Conservation (phyloP, 2,329 filamentous ascomycete genomes). For the Exophiala sideris region DNA sequence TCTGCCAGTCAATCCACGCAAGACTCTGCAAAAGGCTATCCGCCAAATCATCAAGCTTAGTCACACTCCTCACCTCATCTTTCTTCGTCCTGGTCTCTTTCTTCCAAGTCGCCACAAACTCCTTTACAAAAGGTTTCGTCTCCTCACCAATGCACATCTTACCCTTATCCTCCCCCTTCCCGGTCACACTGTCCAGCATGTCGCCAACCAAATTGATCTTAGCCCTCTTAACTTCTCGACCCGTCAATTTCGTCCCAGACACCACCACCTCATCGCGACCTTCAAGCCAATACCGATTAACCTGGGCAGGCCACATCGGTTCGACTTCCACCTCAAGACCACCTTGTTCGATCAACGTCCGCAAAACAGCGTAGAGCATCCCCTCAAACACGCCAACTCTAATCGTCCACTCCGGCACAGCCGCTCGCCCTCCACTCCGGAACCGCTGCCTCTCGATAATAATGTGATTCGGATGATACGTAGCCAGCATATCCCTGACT, state of each 20-base stretch:
- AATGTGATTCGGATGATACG: conserved; percentile 61
- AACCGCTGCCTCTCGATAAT: conserved; percentile 66
- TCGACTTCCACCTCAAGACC: conserved; percentile 45
- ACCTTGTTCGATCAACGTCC: conserved; percentile 50
- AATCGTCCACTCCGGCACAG: conserved; percentile 77
- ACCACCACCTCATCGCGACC: conserved; percentile 16
- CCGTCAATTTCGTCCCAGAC: conserved; percentile 24
- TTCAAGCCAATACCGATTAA: conserved; percentile 55
- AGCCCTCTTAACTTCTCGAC: conserved; percentile 41
- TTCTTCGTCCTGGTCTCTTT: conserved; percentile 6
- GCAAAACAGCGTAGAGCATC: conserved; percentile 71
- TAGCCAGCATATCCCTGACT: conserved; percentile 47
- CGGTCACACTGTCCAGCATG: conserved; percentile 6
- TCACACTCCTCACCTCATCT: conserved; percentile 2
- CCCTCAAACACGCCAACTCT: conserved; percentile 77
- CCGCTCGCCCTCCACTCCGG: conserved; percentile 60
- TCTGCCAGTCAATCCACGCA: conserved; percentile 73
- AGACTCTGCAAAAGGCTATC: conserved; percentile 76
- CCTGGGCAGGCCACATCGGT: conserved; percentile 53
- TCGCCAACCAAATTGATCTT: conserved; percentile 54
- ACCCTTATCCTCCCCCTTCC: conserved; percentile 5
- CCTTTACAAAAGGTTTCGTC: conserved; percentile 3
- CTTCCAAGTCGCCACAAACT: conserved; percentile 14
- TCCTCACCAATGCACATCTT: neutral
- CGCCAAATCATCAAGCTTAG: conserved; percentile 77